Percentiles rank a stretch among this genome's conserved stretches.
Conservation (phyloP, 805 yeast species). For the Saccharomycopsis fodiens region DNA sequence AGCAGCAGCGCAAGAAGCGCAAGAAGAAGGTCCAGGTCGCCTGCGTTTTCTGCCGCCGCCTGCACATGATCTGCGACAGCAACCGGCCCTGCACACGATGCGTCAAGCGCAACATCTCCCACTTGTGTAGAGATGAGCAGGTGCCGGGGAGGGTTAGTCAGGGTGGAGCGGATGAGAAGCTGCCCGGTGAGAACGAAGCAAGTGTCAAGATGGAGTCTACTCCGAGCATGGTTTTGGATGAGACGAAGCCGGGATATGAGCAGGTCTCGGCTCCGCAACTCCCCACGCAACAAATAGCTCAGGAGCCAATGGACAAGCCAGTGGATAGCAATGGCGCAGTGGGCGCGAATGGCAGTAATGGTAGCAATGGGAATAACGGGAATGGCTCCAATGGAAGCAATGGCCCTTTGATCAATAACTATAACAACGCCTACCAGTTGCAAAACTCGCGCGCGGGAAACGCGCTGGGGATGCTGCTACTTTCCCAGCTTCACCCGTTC, state of each 20-base stretch:
- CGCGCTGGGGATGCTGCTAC: slow-evolving; percentile 26
- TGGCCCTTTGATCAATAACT: too few species aligned
- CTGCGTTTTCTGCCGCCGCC: slow-evolving; percentile 85
- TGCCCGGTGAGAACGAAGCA: background rate
- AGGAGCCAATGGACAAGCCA: too few species aligned
- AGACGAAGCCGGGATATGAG: too few species aligned
- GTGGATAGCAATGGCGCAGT: too few species aligned
- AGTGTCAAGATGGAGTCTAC: too few species aligned
- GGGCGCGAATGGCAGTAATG: too few species aligned
- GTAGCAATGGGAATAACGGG: too few species aligned
- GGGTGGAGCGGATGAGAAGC: background rate
- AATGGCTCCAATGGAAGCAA: background rate
- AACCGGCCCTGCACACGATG: slow-evolving; percentile 66
- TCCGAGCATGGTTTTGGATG: too few species aligned
- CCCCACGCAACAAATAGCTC: too few species aligned
- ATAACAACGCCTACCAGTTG: slow-evolving; percentile 3
- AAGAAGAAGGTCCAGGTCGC: slow-evolving; percentile 42
- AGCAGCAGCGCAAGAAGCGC: slow-evolving; percentile 29
- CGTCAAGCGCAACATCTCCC: slow-evolving; percentile 79
- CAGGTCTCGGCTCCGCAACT: too few species aligned
- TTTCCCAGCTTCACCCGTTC: slow-evolving; percentile 35
- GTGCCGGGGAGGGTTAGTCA: slow-evolving; percentile 27
- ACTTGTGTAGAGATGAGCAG: slow-evolving; percentile 77
- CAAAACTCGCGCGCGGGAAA: slow-evolving; percentile 7
- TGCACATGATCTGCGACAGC: slow-evolving; percentile 91